phyloP scores from a whole-genome alignment of 139 green algal species.

The Ettlia oleoabundans region DNA sequence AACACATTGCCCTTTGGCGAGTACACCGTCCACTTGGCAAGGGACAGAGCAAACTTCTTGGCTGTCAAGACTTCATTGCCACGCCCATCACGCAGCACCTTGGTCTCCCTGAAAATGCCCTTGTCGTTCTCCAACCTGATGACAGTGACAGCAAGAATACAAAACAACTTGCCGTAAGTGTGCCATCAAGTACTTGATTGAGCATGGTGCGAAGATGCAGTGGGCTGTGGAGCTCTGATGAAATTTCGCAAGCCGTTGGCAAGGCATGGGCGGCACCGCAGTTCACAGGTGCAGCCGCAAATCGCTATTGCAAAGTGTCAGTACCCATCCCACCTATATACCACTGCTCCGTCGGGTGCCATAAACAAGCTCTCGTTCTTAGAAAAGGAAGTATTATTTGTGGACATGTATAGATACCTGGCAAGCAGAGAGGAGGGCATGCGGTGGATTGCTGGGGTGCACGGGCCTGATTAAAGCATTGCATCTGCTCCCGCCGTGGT shows the following conservation, averaged over 20 bases:
- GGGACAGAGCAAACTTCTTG: constrained; percentile 8
- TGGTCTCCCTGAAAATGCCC: background rate
- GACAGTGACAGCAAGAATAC: too few species aligned
- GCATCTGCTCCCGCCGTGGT: too few species aligned
- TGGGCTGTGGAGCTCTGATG: background rate
- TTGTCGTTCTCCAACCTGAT: constrained; percentile 5
- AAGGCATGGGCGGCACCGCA: too few species aligned
- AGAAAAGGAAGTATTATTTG: background rate
- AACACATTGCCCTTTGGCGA: background rate
- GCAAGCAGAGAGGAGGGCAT: background rate
- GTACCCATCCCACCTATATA: background rate
- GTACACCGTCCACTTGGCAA: constrained; percentile 14
- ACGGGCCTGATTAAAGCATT: too few species aligned
- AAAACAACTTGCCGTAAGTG: too few species aligned
- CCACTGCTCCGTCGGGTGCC: background rate
- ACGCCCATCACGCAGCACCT: background rate
- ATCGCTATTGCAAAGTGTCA: too few species aligned
- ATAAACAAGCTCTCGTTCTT: constrained; percentile 12
- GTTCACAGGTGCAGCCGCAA: too few species aligned
- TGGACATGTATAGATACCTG: constrained; percentile 9
- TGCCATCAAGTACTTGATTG: too few species aligned
- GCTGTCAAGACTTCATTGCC: background rate
- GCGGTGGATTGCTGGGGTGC: too few species aligned
- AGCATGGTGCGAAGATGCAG: too few species aligned
- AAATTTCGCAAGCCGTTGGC: too few species aligned